Conservation (phyloP, 2,329 filamentous ascomycete species). For the Aureobasidium subglaciale region DNA sequence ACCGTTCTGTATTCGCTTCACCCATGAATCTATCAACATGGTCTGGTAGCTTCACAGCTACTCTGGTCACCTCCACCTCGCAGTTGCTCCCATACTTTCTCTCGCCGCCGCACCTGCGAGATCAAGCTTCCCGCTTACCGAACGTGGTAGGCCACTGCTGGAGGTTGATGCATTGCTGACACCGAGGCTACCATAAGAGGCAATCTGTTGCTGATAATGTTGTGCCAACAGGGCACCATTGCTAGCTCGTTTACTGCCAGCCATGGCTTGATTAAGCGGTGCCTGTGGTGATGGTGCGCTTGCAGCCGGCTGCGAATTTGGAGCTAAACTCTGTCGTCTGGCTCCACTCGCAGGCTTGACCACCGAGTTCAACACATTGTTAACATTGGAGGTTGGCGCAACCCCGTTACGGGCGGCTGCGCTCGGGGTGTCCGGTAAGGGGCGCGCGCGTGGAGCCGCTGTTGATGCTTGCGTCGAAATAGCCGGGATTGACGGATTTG, state of each 20-base stretch:
- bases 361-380: conserved; percentile 20
- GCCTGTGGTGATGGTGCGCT: neutral
- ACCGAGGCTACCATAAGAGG: neutral
- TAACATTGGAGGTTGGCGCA: conserved; percentile 18
- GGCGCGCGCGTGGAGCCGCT: conserved; percentile 21
- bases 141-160: conserved; percentile 16
- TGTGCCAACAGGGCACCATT: conserved; percentile 21
- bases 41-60: neutral
- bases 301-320: neutral
- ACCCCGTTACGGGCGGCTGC: conserved; percentile 19
- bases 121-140: conserved; percentile 16
- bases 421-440: conserved; percentile 23
- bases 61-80: conserved; percentile 13
- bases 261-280: conserved; percentile 16
- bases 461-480: conserved; percentile 18
- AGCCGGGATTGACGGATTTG: conserved; percentile 15
- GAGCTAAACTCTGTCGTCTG: conserved; percentile 10
- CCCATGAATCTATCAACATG: neutral
- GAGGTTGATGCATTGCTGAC: neutral
- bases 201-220: conserved; percentile 9
- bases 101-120: conserved; percentile 23
- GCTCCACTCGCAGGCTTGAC: neutral
- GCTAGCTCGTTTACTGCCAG: conserved; percentile 23
- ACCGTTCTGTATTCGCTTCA: neutral
- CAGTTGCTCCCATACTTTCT: conserved; percentile 22